phyloP scores from a whole-genome alignment of 257 asterid genomes.

The Solanum etuberosum region DNA sequence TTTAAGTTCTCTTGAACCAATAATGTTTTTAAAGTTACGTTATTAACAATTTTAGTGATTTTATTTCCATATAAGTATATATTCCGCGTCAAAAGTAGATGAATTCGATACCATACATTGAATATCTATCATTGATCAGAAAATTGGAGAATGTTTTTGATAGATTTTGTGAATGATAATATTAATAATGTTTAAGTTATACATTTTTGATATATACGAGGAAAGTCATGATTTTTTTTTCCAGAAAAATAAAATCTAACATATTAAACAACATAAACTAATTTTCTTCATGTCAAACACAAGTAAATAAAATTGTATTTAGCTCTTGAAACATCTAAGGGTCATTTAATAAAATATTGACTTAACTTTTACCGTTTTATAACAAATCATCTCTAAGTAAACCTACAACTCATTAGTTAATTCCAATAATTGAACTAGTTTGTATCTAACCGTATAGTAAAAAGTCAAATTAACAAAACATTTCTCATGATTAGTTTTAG shows the following conservation, averaged over 20 bases:
- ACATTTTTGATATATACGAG: background rate
- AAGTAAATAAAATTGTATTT: background rate
- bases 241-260: background rate
- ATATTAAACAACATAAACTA: background rate
- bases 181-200: background rate
- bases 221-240: background rate
- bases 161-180: background rate
- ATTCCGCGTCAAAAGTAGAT: background rate
- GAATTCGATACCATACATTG: background rate
- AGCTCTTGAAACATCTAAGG: background rate
- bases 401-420: background rate
- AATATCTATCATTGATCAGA: background rate
- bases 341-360: background rate
- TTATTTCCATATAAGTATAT: background rate
- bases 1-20: background rate
- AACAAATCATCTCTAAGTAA: background rate
- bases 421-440: background rate
- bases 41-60: background rate
- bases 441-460: background rate
- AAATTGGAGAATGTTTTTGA: background rate
- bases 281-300: background rate
- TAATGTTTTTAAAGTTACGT: background rate
- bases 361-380: background rate
- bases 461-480: background rate
- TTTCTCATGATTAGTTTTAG: background rate